Percentiles rank a stretch among this genome's conserved stretches.
These are phyloP conservation scores for Colletotrichum spaethianum DNA, from an alignment of 2,329 filamentous ascomycete genomes.

Conservation along the genomic window DNA sequence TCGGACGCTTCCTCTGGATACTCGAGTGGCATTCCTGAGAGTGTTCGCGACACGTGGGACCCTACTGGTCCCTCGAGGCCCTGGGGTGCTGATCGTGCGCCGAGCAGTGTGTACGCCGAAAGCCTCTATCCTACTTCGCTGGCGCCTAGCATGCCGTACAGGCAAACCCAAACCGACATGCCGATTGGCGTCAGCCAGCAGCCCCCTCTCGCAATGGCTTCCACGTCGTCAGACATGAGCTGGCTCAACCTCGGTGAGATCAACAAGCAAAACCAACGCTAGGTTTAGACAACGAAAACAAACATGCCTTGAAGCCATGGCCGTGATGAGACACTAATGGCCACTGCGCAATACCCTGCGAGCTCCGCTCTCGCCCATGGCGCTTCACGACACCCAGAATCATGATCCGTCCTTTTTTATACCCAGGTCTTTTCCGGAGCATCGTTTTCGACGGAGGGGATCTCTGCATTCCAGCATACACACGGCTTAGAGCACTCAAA, in stretches of 20 bases:
- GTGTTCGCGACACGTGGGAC: conserved; percentile 71
- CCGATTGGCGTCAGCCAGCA: conserved; percentile 60
- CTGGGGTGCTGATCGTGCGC: conserved; percentile 66
- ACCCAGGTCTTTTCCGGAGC: conserved; percentile 44
- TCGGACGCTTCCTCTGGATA: conserved; percentile 70
- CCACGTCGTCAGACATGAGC: conserved; percentile 78
- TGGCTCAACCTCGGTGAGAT: conserved; percentile 80
- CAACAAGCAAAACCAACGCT: conserved; percentile 40
- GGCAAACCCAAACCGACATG: conserved; percentile 45
- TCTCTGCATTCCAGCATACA: conserved; percentile 42
- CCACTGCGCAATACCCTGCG: conserved; percentile 23
- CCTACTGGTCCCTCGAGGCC: conserved; percentile 59
- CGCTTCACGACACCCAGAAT: conserved; percentile 42
- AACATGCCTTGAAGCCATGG: conserved; percentile 31
- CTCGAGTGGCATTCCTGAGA: conserved; percentile 77
- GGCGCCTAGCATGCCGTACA: conserved; percentile 52
- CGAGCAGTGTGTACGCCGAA: conserved; percentile 66
- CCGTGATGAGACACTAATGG: conserved; percentile 34
- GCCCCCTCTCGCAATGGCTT: conserved; percentile 65
- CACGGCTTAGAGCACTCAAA: conserved; percentile 42
- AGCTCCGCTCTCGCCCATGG: conserved; percentile 39
- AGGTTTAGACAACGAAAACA: conserved; percentile 3
- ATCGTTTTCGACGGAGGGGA: conserved; percentile 39
- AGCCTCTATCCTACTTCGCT: conserved; percentile 60
- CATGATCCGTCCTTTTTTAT: conserved; percentile 44